Base-by-base conservation (phyloP, 257 asterid genomes). In the Cinchona pubescens region DNA sequence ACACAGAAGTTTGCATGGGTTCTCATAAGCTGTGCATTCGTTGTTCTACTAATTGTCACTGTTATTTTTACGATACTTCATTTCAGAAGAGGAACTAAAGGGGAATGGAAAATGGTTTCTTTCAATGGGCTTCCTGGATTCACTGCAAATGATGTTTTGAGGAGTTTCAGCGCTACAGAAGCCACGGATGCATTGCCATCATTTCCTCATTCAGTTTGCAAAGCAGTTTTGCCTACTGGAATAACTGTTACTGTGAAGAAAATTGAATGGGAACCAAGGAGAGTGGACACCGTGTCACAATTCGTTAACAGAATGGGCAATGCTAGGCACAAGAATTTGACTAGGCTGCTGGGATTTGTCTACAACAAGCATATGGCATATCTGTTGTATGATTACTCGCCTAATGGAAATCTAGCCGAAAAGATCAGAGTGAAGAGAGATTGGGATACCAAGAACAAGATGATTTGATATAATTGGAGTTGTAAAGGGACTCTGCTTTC, bases 151-250 rank as follows among this genome's bases (percentile, higher is more conserved):
- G 99, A 95, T 75, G 88, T 95, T 61, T 78, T 95, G 82, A 91
- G 87, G 80, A 92, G 99, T 80, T 86, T 89, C 37, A 79, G 81
- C 74, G 78, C 85, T 35, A 55, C 60, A 0, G 96, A 85, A 81
- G 77, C 76, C 69, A 42, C 61, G 18, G 83, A 83, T 51, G 62
- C 69, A 29, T 72, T 61, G 58, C 78, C 80, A 21, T 23, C 83
- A 11, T 71, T 76, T 68, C 86, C 89, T 0, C 87, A 84, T 71
- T 84, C 91, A 3, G 82, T 85, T 21, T 80, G 86, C 73, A 92
- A 87, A 81, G 89, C 89, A 13, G 98, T 92, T 81, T 77, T 91
- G 67, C 99, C 97, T 34, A 91, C 96, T 3, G 99, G 98, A 73
- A 86, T 91, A 25, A 88, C 94, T 0, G 91, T 95, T 77, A 88